Evolutionary conservation across 352 stramenopile genomes (phyloP), one percentile per base, ranked within the genome.

Genomic region (Phytophthora ohioensis): DNA sequence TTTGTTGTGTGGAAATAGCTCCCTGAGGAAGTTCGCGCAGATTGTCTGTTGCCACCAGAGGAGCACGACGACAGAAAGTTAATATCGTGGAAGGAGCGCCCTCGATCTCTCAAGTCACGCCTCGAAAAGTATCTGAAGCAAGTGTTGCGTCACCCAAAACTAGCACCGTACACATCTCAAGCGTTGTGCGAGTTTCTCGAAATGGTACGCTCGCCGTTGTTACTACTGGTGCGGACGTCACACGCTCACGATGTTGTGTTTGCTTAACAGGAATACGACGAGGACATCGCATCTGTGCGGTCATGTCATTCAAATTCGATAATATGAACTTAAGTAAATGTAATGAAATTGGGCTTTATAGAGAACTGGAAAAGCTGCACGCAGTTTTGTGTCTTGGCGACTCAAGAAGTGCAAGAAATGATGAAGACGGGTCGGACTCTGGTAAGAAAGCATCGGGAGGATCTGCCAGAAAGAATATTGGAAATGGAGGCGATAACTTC

Each of bases 161-260:
- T 92, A 36, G 81, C 87, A 55, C 79, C 84, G 5, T 76, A 87
- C 42, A 58, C 82, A 9, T 90, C 72, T 8, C 81, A 87, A 57
- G 82, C 79, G 21, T 69, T 93, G 6, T 93, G 85, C 39, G 85
- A 93, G 47, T 93, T 93, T 30, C 63, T 93, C 11, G 85, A 93
- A 12, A 84, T 93, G 79, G 85, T 91, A 53, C 11, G 35, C 53
- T 13, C 6, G 49, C 35, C 42, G 21, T 11, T 32, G 34, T 41
- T 49, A 17, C 27, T 39, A 12, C 39, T 56, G 42, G 4, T 56
- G 35, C 13, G 47, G 39, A 21, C 4, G 11, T 32, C 21, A 27
- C 21, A 17, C 17, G 27, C 41, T 63, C 15, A 68, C 36, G 17
- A 9, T 41, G 21, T 62, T 60, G 32, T 61, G 13, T 21, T 54